Evolutionary conservation across 805 yeast genomes (phyloP).

Genomic region (Starmerella ratchasimensis): DNA sequence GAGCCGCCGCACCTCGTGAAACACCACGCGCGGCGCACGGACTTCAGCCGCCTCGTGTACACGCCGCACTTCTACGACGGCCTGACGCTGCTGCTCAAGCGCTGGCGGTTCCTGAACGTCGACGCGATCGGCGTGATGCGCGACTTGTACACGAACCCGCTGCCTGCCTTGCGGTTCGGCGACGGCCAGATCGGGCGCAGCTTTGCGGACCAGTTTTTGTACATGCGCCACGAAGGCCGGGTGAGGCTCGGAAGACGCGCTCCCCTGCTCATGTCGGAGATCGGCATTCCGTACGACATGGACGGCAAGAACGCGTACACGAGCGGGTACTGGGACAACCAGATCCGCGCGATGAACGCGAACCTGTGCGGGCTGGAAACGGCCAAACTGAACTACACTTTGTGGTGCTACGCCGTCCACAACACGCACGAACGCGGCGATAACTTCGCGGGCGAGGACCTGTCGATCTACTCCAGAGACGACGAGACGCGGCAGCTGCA

Average conservation of each 20-base stretch:
- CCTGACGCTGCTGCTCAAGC: constrained; percentile 77
- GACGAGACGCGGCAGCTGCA: constrained; percentile 9
- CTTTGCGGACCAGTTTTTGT: constrained; percentile 51
- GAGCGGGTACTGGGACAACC: constrained; percentile 55
- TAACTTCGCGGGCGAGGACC: constrained; percentile 85
- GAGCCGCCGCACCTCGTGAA: constrained; percentile 53
- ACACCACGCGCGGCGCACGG: constrained; percentile 41
- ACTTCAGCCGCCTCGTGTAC: constrained; percentile 31
- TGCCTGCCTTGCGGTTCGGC: constrained; percentile 57
- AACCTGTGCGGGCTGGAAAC: constrained; percentile 66
- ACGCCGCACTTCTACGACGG: constrained; percentile 95
- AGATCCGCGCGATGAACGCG: constrained; percentile 75
- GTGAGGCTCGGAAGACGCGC: constrained; percentile 45
- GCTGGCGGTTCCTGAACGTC: constrained; percentile 74
- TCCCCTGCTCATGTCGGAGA: constrained; percentile 77
- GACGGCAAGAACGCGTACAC: constrained; percentile 59
- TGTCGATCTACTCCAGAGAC: constrained; percentile 61
- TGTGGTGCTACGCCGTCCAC: constrained; percentile 69
- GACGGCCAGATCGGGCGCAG: constrained; percentile 61
- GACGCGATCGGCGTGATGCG: constrained; percentile 83
- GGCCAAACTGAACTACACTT: constrained; percentile 53
- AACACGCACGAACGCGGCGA: constrained; percentile 84
- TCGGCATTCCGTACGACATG: constrained; percentile 98
- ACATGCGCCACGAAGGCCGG: constrained; percentile 50
- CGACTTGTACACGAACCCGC: constrained; percentile 60